Evolutionary conservation across 2,329 filamentous ascomycete genomes (phyloP), one percentile per base, ranked within the genome.

Genomic region (Dothideomycetidae sp.): DNA sequence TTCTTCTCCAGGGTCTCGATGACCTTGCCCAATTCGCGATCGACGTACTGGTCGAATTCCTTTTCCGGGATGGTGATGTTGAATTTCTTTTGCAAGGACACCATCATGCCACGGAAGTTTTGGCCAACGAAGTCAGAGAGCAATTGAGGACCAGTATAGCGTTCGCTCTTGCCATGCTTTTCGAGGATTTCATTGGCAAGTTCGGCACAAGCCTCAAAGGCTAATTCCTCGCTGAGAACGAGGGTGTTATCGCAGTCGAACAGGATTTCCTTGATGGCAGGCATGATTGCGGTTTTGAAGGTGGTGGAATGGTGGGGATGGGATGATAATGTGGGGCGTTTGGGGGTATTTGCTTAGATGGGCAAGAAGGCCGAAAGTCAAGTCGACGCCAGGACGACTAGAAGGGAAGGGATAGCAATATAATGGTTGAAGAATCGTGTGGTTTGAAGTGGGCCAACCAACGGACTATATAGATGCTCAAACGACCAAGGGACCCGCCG

Each of bases 41-140:
- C 68, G 44, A 92, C 82, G 56, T 83, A 92, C 29, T 55, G 57
- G 50, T 90, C 76, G 41, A 85, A 61, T 53, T 92, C 81, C 2
- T 73, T 74, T 13, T 68, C 58, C 16, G 60, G 50, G 61, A 93
- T 72, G 37, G 68, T 62, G 61, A 93, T 88, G 59, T 69, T 67
- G 67, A 82, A 76, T 59, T 81, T 78, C 58, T 74, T 64, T 60
- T 85, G 76, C 43, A 93, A 73, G 43, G 73, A 75, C 42, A 66
- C 60, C 62, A 93, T 77, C 82, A 93, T 93, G 61, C 83, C 82
- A 49, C 84, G 82, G 71, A 93, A 93, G 71, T 92, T 93, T 59
- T 90, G 80, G 51, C 86, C 85, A 50, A 93, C 83, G 53, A 92
- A 93, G 63, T 93, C 81, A 49, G 69, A 66, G 62, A 93, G 81